phyloP scores from a whole-genome alignment of 495 filamentous ascomycete species.

The Daldinia caldariorum region DNA sequence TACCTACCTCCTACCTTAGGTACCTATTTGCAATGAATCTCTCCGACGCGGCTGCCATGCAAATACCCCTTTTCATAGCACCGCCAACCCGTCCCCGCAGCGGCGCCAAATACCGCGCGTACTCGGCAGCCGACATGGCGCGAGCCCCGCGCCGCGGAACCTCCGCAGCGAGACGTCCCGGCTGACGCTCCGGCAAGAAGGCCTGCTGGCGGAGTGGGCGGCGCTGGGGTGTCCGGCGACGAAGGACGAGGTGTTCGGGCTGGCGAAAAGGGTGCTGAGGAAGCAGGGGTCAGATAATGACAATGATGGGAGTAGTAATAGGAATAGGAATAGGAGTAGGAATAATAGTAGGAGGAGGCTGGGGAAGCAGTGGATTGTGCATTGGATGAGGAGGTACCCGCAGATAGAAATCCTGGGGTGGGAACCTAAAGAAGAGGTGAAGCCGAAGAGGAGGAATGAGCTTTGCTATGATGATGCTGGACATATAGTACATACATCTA shows the following conservation, averaged over 20 bases:
- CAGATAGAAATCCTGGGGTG: slow-evolving; percentile 32
- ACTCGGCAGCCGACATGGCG: slow-evolving; percentile 31
- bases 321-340: too few relatives aligned
- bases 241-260: slow-evolving; percentile 30
- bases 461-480: slow-evolving; percentile 7
- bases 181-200: slow-evolving; percentile 31
- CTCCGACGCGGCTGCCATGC: slow-evolving; percentile 9
- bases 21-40: slow-evolving; percentile 20
- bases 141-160: too few relatives aligned
- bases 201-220: slow-evolving; percentile 33
- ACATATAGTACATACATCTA: neutral
- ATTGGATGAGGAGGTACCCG: slow-evolving; percentile 39
- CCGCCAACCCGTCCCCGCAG: slow-evolving; percentile 1
- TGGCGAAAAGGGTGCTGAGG: slow-evolving; percentile 25
- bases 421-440: slow-evolving; percentile 13
- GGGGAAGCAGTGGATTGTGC: slow-evolving; percentile 38
- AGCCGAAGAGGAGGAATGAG: slow-evolving; percentile 10
- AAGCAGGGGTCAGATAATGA: slow-evolving; percentile 19
- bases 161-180: slow-evolving; percentile 26
- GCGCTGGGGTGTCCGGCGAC: slow-evolving; percentile 28
- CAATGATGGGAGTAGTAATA: too few relatives aligned
- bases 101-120: slow-evolving; percentile 28
- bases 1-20: too few relatives aligned
- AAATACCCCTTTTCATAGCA: slow-evolving; percentile 13
- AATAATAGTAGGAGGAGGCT: slow-evolving; percentile 1